phyloP scores from a whole-genome alignment of 176 grass and related monocot genomes.

The Saccharum spontaneum region DNA sequence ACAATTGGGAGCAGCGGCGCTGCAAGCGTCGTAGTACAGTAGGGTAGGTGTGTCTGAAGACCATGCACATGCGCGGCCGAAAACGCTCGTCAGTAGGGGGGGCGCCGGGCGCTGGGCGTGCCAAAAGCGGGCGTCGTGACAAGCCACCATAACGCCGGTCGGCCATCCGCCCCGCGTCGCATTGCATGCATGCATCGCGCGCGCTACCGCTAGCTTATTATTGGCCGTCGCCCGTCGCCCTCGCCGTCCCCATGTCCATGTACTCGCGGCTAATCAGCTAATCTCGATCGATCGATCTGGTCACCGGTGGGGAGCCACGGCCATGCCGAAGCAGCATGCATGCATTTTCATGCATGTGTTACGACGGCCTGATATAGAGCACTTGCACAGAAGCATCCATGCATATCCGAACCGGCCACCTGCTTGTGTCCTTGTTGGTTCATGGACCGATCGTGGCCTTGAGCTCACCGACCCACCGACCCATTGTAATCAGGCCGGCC shows the following conservation, averaged over 20 bases:
- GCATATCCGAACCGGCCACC: not conserved
- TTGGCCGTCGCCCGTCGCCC: not conserved
- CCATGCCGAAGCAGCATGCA: not conserved
- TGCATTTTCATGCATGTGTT: not conserved
- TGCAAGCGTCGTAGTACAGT: not conserved
- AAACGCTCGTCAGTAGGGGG: not conserved
- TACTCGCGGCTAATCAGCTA: not conserved
- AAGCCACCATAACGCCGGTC: constrained; percentile 30
- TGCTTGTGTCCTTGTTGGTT: not conserved
- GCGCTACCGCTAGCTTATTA: not conserved
- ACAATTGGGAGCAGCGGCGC: not conserved
- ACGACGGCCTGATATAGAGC: not conserved
- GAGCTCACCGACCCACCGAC: too few species aligned
- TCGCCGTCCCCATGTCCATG: not conserved
- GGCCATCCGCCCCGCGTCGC: not conserved
- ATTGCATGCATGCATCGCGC: not conserved
- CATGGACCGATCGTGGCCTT: not conserved
- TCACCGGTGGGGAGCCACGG: not conserved
- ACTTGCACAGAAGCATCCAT: not conserved
- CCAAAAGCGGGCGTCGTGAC: constrained; percentile 38
- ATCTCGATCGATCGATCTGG: not conserved
- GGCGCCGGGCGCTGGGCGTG: not conserved
- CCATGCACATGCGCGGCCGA: not conserved
- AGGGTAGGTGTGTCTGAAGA: not conserved
- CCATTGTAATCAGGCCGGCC: too few species aligned